Base-by-base conservation (phyloP, 371 early-diverging fungal genomes). In the Actinomucor elegans region DNA sequence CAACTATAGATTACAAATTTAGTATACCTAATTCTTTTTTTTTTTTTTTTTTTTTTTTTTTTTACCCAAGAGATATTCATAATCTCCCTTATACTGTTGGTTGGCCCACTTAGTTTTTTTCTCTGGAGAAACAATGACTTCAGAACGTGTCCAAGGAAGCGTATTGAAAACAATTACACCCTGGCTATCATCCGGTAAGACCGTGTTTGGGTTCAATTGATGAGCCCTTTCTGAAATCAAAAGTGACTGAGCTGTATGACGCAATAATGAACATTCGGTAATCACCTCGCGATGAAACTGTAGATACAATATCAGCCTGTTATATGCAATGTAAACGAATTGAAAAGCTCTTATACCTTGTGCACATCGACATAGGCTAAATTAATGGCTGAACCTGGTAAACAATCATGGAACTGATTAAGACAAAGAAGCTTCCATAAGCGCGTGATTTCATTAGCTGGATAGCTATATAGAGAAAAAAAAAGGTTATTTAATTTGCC, bases 381-480 rank as follows among this genome's bases (percentile, higher is more conserved):
- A 32, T 86, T 93, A 61, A 98, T 97, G 6, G 89, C 81, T 3
- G 93, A 89, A 0, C 99, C 99, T 4, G 99, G 97, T 20, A 94
- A 79, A 15, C 95, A 92, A 66, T 96, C 96, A 62, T 98, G 99
- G 71, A 97, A 97, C 71, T 98, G 97, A 57, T 94, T 95, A 69
- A 97, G 75, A 38, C 94, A 86, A n/a, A 94, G 71, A 15, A 87
- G 62, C 57, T 96, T 94, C 99, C 99, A 98, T 18, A 96, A 64
- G 3, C 81, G 67, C 27, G 84, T 86, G 1, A 98, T 64, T 48
- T 91, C 87, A 0, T 77, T 69, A 20, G 74, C 71, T 9, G 95
- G 94, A 56, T 94, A 94, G 3, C 64, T 71, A 41, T 27, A 32
- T n/a, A 27, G 21, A 20, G 27, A 20, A 24, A 3, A n/a, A 12